These are phyloP conservation scores for Bacidia gigantensis DNA, from an alignment of 495 filamentous ascomycete genomes.

Conservation along the genomic window DNA sequence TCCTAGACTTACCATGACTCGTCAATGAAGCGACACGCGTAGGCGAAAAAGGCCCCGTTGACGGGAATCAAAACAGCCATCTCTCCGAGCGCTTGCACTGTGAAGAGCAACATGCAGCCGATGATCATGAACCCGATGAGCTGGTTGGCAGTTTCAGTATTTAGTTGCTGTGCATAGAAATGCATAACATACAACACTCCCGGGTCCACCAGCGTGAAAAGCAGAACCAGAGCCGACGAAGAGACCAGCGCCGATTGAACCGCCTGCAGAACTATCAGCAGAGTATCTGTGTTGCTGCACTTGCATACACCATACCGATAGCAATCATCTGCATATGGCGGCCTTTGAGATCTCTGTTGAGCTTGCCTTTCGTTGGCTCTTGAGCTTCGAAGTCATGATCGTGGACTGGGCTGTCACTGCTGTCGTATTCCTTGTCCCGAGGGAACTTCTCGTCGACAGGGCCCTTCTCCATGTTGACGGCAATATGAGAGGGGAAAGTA, in stretches of 20 bases:
- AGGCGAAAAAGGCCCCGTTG: constrained; percentile 48
- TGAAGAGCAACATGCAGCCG: constrained; percentile 39
- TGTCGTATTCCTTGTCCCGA: constrained; percentile 6
- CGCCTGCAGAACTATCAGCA: constrained; percentile 21
- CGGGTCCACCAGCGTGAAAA: constrained; percentile 30
- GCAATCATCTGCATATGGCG: constrained; percentile 69
- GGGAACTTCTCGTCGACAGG: background rate
- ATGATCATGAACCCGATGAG: constrained; percentile 37
- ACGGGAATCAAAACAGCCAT: constrained; percentile 56
- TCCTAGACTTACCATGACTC: constrained; percentile 33
- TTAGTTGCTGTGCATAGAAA: background rate
- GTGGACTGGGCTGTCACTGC: constrained; percentile 6
- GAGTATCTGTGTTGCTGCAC: background rate
- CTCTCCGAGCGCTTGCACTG: constrained; percentile 55
- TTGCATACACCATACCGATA: constrained; percentile 33
- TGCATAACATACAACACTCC: constrained; percentile 25
- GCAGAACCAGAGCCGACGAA: constrained; percentile 38
- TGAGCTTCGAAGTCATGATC: constrained; percentile 7
- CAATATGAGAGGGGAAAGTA: background rate
- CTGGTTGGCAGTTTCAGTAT: constrained; percentile 17
- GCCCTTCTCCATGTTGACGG: background rate
- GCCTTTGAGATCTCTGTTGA: constrained; percentile 32
- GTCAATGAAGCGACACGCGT: constrained; percentile 41
- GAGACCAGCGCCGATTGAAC: constrained; percentile 40
- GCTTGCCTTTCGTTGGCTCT: constrained; percentile 2